A percentile compares a stretch with the other conserved stretches of the same genome.
Conservation (phyloP, 176 grass and related monocot genomes). For the Triticum timopheevii region DNA sequence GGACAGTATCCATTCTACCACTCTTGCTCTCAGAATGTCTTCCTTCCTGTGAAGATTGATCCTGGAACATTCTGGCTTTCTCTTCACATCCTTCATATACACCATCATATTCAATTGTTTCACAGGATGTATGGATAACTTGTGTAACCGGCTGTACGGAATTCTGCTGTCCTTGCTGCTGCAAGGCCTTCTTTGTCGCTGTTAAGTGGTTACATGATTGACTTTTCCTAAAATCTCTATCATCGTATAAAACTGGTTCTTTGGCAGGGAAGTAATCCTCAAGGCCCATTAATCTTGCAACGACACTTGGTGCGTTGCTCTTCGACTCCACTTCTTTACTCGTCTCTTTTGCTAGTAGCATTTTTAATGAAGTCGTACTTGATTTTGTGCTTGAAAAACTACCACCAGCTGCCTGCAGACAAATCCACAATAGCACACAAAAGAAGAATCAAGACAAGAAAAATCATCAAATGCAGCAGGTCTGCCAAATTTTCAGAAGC, state of each 20-base stretch:
- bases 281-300: constrained; percentile 94
- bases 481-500: constrained; percentile 1
- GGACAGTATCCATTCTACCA: constrained; percentile 39
- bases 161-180: constrained; percentile 16
- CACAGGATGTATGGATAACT: constrained; percentile 30
- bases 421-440: constrained; percentile 12
- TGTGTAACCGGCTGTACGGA: constrained; percentile 22
- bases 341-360: constrained; percentile 86
- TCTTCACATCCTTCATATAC: constrained; percentile 54
- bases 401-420: constrained; percentile 18
- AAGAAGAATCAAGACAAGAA: constrained; percentile 1
- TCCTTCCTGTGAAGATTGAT: constrained; percentile 32
- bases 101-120: constrained; percentile 54
- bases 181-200: constrained; percentile 11
- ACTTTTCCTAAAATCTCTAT: background rate
- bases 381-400: constrained; percentile 44
- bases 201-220: constrained; percentile 15
- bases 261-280: constrained; percentile 64
- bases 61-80: constrained; percentile 40
- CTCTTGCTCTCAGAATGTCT: constrained; percentile 35
- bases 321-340: constrained; percentile 56
- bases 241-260: constrained; percentile 30
- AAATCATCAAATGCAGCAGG: background rate
- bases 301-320: constrained; percentile 50
- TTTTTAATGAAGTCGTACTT: constrained; percentile 73